These are phyloP conservation scores for Globisporangium spiculum DNA, from an alignment of 352 stramenopile species.

Conservation along the genomic window DNA sequence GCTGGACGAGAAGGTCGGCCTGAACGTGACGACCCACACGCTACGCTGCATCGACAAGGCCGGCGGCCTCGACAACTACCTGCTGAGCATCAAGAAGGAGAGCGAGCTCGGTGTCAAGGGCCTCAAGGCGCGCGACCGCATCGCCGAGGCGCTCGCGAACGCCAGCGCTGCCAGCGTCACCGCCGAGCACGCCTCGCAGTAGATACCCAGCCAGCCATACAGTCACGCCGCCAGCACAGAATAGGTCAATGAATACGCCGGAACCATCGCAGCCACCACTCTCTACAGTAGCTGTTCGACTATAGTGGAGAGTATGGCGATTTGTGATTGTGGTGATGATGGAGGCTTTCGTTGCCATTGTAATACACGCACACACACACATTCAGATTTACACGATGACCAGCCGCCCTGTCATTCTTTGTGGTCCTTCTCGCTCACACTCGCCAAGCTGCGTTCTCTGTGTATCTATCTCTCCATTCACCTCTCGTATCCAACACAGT, in stretches of 20 bases:
- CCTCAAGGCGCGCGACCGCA: constrained; percentile 51
- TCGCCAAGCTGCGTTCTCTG: not conserved
- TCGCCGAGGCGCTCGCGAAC: constrained; percentile 41
- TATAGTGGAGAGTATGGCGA: not conserved
- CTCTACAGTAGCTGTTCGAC: not conserved
- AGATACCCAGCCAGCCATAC: not conserved
- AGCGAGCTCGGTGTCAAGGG: constrained; percentile 73
- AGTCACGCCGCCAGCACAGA: not conserved
- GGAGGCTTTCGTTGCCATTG: constrained; percentile 1
- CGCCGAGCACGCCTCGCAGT: constrained; percentile 16
- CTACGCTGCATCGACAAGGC: constrained; percentile 92
- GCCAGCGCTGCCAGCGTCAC: constrained; percentile 10
- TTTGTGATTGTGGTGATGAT: not conserved
- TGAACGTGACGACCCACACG: constrained; percentile 92
- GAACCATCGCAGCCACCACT: not conserved
- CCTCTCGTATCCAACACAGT: not conserved
- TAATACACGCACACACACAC: constrained; percentile 2
- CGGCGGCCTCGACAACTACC: constrained; percentile 93
- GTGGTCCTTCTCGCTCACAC: not conserved
- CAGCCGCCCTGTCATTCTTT: not conserved
- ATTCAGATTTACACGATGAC: not conserved
- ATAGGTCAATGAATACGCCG: constrained; percentile 1
- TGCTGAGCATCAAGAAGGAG: constrained; percentile 88
- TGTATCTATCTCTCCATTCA: not conserved
- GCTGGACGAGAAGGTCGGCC: constrained; percentile 91